Conservation (phyloP, 768 basidiomycete species). For the Pleurotus giganteus region DNA sequence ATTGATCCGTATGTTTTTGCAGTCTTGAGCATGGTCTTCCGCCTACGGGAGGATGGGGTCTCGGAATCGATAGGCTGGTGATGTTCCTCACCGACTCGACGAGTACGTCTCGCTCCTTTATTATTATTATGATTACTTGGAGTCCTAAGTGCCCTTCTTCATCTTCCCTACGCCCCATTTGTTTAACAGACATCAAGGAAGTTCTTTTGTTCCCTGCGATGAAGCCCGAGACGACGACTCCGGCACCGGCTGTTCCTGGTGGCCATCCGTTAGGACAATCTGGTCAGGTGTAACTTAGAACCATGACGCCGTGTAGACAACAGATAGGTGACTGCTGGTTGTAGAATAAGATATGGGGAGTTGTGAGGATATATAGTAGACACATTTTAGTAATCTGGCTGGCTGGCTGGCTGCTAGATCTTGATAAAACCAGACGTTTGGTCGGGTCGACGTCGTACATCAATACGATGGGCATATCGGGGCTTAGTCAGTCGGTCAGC, state of each 20-base stretch:
- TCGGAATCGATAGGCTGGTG: slow-evolving; percentile 93
- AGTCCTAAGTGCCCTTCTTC: not conserved
- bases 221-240: slow-evolving; percentile 70
- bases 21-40: slow-evolving; percentile 97
- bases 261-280: slow-evolving; percentile 6
- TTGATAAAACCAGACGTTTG: too few species aligned
- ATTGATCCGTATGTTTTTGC: slow-evolving; percentile 1
- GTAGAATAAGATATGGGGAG: too few species aligned
- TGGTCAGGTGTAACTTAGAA: slow-evolving; percentile 9
- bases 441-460: too few species aligned
- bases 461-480: too few species aligned
- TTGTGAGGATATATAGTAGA: too few species aligned
- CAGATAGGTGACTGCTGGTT: too few species aligned
- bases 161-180: not conserved
- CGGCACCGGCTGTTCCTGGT: slow-evolving; percentile 21
- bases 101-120: slow-evolving; percentile 47
- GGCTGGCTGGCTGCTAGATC: too few species aligned
- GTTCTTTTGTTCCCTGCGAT: slow-evolving; percentile 96
- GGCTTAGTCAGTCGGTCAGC: too few species aligned
- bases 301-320: too few species aligned
- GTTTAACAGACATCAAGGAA: slow-evolving; percentile 84
- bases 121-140: too few species aligned
- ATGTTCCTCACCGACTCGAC: slow-evolving; percentile 99
- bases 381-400: too few species aligned
- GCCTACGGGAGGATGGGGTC: slow-evolving; percentile 96